phyloP scores from a whole-genome alignment of 169 alveolate genomes.

The Cryptosporidium sp. region DNA sequence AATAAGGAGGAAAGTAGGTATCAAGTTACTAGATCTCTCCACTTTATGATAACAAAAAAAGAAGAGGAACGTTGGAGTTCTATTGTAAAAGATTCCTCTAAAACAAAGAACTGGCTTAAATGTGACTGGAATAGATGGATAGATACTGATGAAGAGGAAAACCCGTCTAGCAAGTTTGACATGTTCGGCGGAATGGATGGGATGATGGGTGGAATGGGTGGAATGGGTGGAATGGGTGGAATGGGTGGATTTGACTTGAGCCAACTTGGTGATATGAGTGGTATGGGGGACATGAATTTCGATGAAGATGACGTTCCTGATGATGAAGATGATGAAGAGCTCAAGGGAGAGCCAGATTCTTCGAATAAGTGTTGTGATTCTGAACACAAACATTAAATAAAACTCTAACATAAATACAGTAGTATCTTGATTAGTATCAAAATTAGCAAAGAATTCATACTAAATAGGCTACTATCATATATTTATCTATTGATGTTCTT shows the following conservation, averaged over 20 bases:
- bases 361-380: neutral
- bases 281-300: conserved; percentile 80
- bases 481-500: neutral
- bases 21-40: conserved; percentile 81
- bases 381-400: neutral
- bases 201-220: conserved; percentile 72
- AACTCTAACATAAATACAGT: neutral
- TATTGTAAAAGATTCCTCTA: conserved; percentile 80
- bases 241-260: conserved; percentile 79
- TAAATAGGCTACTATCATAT: neutral
- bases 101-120: conserved; percentile 78
- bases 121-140: conserved; percentile 85
- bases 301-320: conserved; percentile 57
- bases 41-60: conserved; percentile 78
- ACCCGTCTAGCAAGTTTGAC: conserved; percentile 76
- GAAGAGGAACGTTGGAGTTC: conserved; percentile 75
- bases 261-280: conserved; percentile 79
- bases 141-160: conserved; percentile 84
- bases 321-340: conserved; percentile 61
- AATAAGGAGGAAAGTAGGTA: conserved; percentile 79
- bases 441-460: neutral
- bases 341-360: conserved; percentile 17
- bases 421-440: neutral
- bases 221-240: conserved; percentile 37
- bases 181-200: conserved; percentile 78